Base-by-base conservation (phyloP, 2,329 filamentous ascomycete genomes). In the Arthrobotrys megalospora region DNA sequence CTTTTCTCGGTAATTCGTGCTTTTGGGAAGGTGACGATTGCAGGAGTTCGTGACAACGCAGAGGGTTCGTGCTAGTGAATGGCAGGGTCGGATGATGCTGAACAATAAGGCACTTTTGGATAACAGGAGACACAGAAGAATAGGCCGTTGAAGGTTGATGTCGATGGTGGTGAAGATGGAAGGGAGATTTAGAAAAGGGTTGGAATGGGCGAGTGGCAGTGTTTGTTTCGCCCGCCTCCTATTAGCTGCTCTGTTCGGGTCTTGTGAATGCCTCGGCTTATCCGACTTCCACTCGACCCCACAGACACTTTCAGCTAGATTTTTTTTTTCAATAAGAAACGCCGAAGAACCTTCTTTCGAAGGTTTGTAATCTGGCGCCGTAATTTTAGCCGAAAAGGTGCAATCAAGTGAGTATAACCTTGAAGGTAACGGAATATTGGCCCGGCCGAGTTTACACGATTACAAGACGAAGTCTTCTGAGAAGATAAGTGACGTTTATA, bases 221-320 rank as follows among this genome's bases (percentile, higher is more conserved):
- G 66, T 64, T 69, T 70, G 45, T 70, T 55, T 71, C 66, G 55
- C 47, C 47, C 60, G 58, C 45, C 14, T 19, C 47, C 47, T 48
- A 62, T 68, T 69, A 32, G 24, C 28, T 62, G 67, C 52, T 60
- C 55, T 14, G 34, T 60, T 60, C 55, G 52, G 50, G 36, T 72
- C 75, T 78, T 52, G 75, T 78, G 75, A 78, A 78, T 45, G 67
- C 75, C 75, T 71, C 67, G 75, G 75, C 75, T 78, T 71, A 67
- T 66, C 58, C 67, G 68, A 67, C 75, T 32, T 62, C 66, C 60
- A 64, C 24, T 19, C 14, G 28, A 72, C 68, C 58, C 60, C 72
- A 60, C 65, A 52, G 41, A 53, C 36, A 47, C 34, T 45, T 43
- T 34, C 45, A 50, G 45, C 24, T 38, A 38, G 62, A 21, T 24